A percentile compares a stretch with the other conserved stretches of the same genome.
phyloP scores from a whole-genome alignment of 164 flowering plant species.

The Dillenia turbinata region DNA sequence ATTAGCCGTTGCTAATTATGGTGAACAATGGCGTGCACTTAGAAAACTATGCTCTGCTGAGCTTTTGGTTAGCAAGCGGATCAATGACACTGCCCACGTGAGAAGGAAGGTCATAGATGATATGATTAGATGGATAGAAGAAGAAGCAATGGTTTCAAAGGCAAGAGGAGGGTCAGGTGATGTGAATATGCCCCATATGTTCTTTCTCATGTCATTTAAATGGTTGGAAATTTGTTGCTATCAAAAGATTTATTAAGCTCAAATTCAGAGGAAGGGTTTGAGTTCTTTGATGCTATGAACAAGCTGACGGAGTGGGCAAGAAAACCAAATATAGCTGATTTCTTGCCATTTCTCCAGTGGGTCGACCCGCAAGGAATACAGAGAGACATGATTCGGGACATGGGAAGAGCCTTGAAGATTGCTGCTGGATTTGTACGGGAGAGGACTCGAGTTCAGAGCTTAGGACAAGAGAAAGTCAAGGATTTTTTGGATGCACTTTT shows the following conservation, averaged over 20 bases:
- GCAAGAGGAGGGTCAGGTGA: neutral
- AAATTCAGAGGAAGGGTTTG: slow-evolving; percentile 11
- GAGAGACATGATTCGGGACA: slow-evolving; percentile 2
- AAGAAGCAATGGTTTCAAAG: slow-evolving; percentile 4
- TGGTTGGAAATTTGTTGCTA: slow-evolving; percentile 19
- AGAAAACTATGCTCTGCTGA: slow-evolving; percentile 5
- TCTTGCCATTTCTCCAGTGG: slow-evolving; percentile 17
- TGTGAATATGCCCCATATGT: slow-evolving; percentile 11
- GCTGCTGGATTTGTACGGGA: slow-evolving; percentile 13
- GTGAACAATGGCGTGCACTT: slow-evolving; percentile 19
- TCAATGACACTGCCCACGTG: slow-evolving; percentile 10
- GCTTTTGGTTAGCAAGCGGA: slow-evolving; percentile 14
- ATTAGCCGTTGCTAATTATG: slow-evolving; percentile 5
- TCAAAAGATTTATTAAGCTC: slow-evolving; percentile 16
- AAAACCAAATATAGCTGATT: slow-evolving; percentile 23
- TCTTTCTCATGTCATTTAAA: slow-evolving; percentile 23
- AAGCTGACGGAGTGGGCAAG: slow-evolving; percentile 10
- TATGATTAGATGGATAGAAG: slow-evolving; percentile 16
- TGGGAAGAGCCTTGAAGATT: slow-evolving; percentile 12
- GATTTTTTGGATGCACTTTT: slow-evolving; percentile 8
- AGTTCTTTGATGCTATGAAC: slow-evolving; percentile 12
- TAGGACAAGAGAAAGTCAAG: neutral
- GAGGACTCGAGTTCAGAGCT: neutral
- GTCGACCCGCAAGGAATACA: slow-evolving; percentile 22
- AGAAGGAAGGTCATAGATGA: slow-evolving; percentile 11